Percentiles rank a stretch among this genome's conserved stretches.
Evolutionary conservation across 2,329 filamentous ascomycete genomes (phyloP).

Genomic region (Xylariaceae sp.): DNA sequence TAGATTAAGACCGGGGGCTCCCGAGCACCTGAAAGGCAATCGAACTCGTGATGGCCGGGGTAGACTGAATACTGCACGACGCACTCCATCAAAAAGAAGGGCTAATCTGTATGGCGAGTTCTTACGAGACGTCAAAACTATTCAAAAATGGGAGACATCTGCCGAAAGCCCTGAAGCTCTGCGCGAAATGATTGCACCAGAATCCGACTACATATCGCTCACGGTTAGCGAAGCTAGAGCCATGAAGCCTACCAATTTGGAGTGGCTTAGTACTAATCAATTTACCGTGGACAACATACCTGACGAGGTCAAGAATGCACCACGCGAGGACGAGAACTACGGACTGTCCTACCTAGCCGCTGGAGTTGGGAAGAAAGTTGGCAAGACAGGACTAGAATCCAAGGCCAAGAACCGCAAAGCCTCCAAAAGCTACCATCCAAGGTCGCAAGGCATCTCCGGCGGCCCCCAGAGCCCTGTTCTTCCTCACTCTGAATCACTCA

Average conservation of each 20-base stretch:
- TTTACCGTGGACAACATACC: conserved; percentile 40
- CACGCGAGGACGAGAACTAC: conserved; percentile 31
- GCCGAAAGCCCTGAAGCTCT: conserved; percentile 32
- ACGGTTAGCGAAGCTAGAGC: conserved; percentile 21
- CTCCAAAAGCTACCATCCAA: conserved; percentile 2
- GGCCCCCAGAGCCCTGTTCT: not conserved
- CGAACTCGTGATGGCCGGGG: conserved; percentile 24
- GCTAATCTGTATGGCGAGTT: conserved; percentile 27
- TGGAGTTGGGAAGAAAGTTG: conserved; percentile 2
- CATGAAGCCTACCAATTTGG: conserved; percentile 26
- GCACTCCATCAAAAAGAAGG: conserved; percentile 18
- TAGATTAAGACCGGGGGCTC: conserved; percentile 15
- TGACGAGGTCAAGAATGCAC: conserved; percentile 32
- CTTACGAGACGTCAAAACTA: conserved; percentile 32
- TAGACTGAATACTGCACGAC: conserved; percentile 19
- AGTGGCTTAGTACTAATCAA: conserved; percentile 37
- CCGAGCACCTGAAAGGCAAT: conserved; percentile 20
- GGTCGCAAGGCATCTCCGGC: not conserved
- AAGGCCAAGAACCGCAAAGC: not conserved
- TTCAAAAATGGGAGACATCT: conserved; percentile 43
- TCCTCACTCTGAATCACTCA: not conserved
- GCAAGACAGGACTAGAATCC: not conserved
- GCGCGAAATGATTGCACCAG: conserved; percentile 32
- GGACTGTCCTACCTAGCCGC: conserved; percentile 16
- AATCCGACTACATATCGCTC: conserved; percentile 38